These are phyloP conservation scores for Colletotrichum sp. DNA, from an alignment of 2,329 filamentous ascomycete species.

Conservation along the genomic window DNA sequence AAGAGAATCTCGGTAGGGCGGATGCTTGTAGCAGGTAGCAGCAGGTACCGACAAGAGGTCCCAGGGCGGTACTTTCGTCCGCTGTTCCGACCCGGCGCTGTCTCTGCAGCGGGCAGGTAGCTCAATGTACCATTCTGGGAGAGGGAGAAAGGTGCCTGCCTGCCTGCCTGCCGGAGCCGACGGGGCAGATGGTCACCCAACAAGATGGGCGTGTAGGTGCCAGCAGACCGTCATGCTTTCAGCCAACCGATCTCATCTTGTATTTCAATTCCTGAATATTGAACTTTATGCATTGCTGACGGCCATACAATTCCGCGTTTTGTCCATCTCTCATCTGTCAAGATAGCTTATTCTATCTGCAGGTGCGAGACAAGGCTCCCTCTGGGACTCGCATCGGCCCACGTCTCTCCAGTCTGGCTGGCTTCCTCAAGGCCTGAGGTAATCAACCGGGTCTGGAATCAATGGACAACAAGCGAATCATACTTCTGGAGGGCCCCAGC, in stretches of 20 bases:
- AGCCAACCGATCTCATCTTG: background rate
- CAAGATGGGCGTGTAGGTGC: background rate
- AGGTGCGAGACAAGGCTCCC: too few relatives aligned
- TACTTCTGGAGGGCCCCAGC: background rate
- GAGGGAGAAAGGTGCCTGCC: background rate
- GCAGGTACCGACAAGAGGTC: background rate
- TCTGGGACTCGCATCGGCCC: too few relatives aligned
- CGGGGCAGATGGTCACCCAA: background rate
- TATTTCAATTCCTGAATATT: background rate
- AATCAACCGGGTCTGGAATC: background rate
- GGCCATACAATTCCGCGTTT: background rate
- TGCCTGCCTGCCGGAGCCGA: background rate
- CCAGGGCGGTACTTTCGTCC: background rate
- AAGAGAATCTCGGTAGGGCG: constrained; percentile 8
- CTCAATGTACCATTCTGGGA: background rate
- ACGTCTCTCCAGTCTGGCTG: background rate
- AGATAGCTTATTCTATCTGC: background rate
- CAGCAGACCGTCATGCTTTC: background rate
- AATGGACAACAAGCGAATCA: background rate
- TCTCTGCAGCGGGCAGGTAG: background rate
- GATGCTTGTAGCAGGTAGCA: constrained; percentile 2
- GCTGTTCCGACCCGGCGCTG: background rate
- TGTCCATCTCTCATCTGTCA: background rate
- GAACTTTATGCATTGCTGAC: background rate
- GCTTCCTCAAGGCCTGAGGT: background rate